A percentile compares a stretch with the other conserved stretches of the same genome.
Conservation (phyloP, 2,329 filamentous ascomycete genomes). For the Claviceps cyperi region DNA sequence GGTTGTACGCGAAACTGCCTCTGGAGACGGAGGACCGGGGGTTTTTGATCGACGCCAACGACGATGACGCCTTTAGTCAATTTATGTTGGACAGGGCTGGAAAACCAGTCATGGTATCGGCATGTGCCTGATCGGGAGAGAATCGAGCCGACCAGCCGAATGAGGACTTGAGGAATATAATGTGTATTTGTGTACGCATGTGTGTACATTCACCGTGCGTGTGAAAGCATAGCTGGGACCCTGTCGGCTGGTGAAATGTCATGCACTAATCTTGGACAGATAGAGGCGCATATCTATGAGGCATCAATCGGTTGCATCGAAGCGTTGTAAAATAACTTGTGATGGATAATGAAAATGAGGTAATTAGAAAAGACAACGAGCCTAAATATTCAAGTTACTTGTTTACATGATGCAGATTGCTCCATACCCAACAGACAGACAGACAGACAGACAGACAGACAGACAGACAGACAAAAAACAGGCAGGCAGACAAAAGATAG, state of each 20-base stretch:
- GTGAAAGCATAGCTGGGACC: too few relatives aligned
- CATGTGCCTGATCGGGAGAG: conserved; percentile 11
- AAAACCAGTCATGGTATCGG: conserved; percentile 20
- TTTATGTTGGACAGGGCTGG: conserved; percentile 25
- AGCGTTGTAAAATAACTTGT: too few relatives aligned
- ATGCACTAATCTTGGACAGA: too few relatives aligned
- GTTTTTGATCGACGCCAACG: conserved; percentile 24
- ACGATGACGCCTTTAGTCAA: conserved; percentile 29
- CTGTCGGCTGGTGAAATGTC: too few relatives aligned
- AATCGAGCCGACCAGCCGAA: too few relatives aligned
- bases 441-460: background rate
- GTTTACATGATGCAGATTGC: conserved; percentile 6
- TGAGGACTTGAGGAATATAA: too few relatives aligned
- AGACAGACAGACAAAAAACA: background rate
- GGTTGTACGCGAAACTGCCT: conserved; percentile 24
- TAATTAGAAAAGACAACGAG: background rate
- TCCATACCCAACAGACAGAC: too few relatives aligned
- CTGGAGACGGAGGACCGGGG: conserved; percentile 23
- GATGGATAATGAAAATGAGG: background rate
- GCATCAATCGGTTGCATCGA: too few relatives aligned
- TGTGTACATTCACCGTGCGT: too few relatives aligned
- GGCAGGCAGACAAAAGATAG: background rate
- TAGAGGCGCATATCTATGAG: too few relatives aligned
- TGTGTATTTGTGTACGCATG: too few relatives aligned
- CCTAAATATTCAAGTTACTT: conserved; percentile 1